Base-by-base conservation (phyloP, 352 stramenopile genomes). In the Phytophthora sp. region DNA sequence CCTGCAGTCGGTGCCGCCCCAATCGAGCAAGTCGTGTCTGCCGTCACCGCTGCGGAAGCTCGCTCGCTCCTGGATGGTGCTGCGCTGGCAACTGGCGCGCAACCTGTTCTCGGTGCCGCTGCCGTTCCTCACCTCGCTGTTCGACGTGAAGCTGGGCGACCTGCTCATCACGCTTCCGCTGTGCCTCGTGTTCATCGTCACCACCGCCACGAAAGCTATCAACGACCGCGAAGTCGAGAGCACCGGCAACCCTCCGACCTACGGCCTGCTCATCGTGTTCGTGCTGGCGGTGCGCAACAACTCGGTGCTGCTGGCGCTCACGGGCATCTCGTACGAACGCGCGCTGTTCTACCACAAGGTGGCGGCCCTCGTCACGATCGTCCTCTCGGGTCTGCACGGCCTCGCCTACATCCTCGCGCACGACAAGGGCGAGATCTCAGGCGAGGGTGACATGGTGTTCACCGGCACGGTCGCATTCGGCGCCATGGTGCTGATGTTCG, bases 271-370 rank as follows among this genome's bases (percentile, higher is more conserved):
- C 13, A 4, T 82, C 17, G 62, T 77, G 3, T 82, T 86, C 48
- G 53, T 71, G 5, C 49, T 88, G 0, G 61, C 74, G 0, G 59
- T 88, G 4, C 73, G 78, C 34, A 84, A 85, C 70, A 86, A 88
- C 44, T 74, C 69, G 23, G 53, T 76, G 23, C 63, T 88, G 12
- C 52, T 82, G n/a, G 28, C 42, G 5, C 21, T 74, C 27, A 84
- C 74, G 3, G 78, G 75, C 1, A 62, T 88, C 15, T 71, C 78
- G 2, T 88, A 81, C 48, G 78, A 88, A 35, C 76, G 78, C 4
- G 71, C 56, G 42, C 41, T 88, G 15, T 68, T 82, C 15, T 86
- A 86, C 60, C 78, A 86, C 66, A 84, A 81, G 41, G 30, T 81
- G 6, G 69, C 73, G 0, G 73, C 59, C 2, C 11, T 76, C 11